Evolutionary conservation across 352 stramenopile species (phyloP).

Genomic region (Phytopythium kandeliae): DNA sequence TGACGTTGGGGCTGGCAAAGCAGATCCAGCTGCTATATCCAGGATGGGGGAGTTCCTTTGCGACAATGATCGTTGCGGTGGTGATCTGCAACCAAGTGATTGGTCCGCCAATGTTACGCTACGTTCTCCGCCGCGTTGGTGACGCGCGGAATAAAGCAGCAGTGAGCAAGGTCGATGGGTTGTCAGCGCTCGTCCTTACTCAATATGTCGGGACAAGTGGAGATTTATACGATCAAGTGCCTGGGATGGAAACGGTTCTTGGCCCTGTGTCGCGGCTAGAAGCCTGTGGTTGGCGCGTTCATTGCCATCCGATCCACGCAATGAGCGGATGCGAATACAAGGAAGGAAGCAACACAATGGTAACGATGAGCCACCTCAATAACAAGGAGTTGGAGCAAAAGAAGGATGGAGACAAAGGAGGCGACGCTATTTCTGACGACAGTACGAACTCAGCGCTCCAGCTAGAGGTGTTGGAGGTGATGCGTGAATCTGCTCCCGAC

Average conservation of each 20-base stretch:
- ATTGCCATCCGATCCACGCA: constrained; percentile 31
- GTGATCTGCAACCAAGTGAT: constrained; percentile 70
- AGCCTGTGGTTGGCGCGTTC: constrained; percentile 56
- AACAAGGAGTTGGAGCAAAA: not conserved
- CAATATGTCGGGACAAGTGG: constrained; percentile 15
- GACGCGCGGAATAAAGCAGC: constrained; percentile 49
- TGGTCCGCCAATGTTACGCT: constrained; percentile 48
- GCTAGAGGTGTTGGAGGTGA: constrained; percentile 20
- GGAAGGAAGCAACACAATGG: constrained; percentile 13
- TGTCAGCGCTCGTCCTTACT: constrained; percentile 33
- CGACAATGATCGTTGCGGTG: constrained; percentile 66
- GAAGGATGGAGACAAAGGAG: not conserved
- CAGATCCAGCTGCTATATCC: constrained; percentile 68
- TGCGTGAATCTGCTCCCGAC: constrained; percentile 30
- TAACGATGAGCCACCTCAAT: not conserved
- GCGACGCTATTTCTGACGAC: not conserved
- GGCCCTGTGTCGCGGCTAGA: constrained; percentile 41
- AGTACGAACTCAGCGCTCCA: constrained; percentile 1
- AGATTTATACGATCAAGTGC: constrained; percentile 6
- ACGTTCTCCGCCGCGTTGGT: constrained; percentile 43
- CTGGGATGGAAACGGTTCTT: constrained; percentile 1
- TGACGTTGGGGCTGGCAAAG: constrained; percentile 64
- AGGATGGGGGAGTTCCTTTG: constrained; percentile 66
- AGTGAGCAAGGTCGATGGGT: constrained; percentile 48
- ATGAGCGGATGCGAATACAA: constrained; percentile 9